These are phyloP conservation scores for Cercophora samala DNA, from an alignment of 495 filamentous ascomycete species.

Conservation along the genomic window DNA sequence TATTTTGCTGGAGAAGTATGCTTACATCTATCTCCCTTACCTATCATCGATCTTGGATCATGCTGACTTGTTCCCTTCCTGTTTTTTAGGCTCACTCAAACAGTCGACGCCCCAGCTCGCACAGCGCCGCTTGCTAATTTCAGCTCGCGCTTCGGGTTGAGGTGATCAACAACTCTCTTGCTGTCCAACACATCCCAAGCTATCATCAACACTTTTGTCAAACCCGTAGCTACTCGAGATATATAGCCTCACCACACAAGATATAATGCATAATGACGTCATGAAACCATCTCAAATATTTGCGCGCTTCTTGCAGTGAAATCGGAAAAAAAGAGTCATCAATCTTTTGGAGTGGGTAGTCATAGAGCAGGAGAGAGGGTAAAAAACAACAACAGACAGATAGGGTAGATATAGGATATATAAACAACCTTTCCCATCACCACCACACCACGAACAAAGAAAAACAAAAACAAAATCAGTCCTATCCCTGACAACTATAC, in stretches of 20 bases:
- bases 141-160: conserved; percentile 67
- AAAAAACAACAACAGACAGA: background rate
- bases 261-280: background rate
- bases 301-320: background rate
- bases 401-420: background rate
- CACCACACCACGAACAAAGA: background rate
- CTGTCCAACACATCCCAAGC: background rate
- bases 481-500: background rate
- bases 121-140: conserved; percentile 64
- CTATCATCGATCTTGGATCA: background rate
- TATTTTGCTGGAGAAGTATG: conserved; percentile 79
- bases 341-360: background rate
- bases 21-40: background rate
- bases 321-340: background rate
- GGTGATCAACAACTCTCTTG: conserved; percentile 32
- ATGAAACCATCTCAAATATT: background rate
- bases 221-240: background rate
- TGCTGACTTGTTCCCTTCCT: background rate
- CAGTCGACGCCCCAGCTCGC: conserved; percentile 55
- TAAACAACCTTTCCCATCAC: background rate
- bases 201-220: background rate
- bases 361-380: background rate
- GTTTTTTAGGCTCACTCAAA: conserved; percentile 60
- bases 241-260: background rate
- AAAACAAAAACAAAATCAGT: background rate